A percentile compares a stretch with the other conserved stretches of the same genome.
phyloP scores from a whole-genome alignment of 2,329 filamentous ascomycete genomes.

The Aspergillus uvarum region DNA sequence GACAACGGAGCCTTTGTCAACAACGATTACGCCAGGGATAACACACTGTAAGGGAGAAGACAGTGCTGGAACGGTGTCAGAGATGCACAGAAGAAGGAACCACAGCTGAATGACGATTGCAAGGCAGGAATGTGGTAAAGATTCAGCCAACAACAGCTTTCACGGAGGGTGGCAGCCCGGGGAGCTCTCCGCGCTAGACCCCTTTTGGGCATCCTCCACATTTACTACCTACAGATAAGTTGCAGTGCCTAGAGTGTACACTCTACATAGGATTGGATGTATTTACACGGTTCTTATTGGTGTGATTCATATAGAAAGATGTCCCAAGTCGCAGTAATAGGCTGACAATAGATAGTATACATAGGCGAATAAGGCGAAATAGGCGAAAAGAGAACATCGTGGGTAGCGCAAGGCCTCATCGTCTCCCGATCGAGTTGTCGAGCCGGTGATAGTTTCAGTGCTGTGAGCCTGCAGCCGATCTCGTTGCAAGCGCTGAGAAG shows the following conservation, averaged over 20 bases:
- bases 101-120: neutral
- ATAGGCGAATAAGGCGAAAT: neutral
- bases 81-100: neutral
- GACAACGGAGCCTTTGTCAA: constrained; percentile 1
- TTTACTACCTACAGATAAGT: neutral
- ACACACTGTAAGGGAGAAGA: neutral
- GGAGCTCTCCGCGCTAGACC: constrained; percentile 35
- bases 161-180: constrained; percentile 27
- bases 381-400: neutral
- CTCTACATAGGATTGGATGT: neutral
- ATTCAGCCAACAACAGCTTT: constrained; percentile 22
- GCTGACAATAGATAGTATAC: constrained; percentile 15
- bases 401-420: neutral
- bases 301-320: neutral
- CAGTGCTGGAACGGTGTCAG: neutral
- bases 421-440: neutral
- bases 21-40: neutral
- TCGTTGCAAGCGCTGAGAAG: neutral
- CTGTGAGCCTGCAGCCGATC: no score
- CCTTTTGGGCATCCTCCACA: constrained; percentile 21
- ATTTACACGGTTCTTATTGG: neutral
- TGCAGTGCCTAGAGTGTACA: no score
- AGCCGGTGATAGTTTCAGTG: no score
- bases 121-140: constrained; percentile 7
- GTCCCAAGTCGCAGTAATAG: constrained; percentile 12